Evolutionary conservation across 805 yeast species (phyloP), one percentile per base, ranked within the genome.

Genomic region (Lachancea sp.): DNA sequence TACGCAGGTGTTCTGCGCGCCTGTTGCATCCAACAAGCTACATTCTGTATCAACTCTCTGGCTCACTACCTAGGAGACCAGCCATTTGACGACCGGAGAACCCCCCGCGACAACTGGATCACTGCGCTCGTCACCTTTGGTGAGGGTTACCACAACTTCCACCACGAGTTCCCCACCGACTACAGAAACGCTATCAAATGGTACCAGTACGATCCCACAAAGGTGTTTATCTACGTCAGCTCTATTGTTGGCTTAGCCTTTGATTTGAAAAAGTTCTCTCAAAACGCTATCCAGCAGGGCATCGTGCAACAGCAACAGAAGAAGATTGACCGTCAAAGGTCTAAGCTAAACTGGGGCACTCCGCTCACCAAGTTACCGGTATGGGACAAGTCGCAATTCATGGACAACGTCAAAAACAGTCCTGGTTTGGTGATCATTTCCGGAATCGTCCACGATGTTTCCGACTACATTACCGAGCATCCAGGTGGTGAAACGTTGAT

Each of bases 131-230:
- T 83, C 44, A 84, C 94, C 0, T 83, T 83, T 56, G 94, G 94
- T 64, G 94, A 84, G 67, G 94, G 94, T 48, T 83, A 83, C 71
- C 92, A 84, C 58, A 84, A 84, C 67, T 84, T 83, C 78, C 94
- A 84, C 64, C 94, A 84, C 62, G 94, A 83, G 69, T 84, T 83
- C 74, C 92, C 94, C 54, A 75, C 85, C 15, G 94, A 84, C 67
- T 84, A 83, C 74, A 77, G 94, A 74, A 83, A 83, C 59, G 92
- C 92, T 26, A 72, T 83, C 58, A 80, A 77, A 60, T 83, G 92
- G 92, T 83, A 79, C 70, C 90, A 83, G 71, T 83, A 78, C 58
- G 94, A 84, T 61, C 94, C 94, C 50, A 83, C 92, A 36, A 83
- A 83, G 65, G 55, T 75, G 35, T 52, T 72, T 39, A 82, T 83